Base-by-base conservation (phyloP, 768 basidiomycete species). In the Sporobolomyces roseus region DNA sequence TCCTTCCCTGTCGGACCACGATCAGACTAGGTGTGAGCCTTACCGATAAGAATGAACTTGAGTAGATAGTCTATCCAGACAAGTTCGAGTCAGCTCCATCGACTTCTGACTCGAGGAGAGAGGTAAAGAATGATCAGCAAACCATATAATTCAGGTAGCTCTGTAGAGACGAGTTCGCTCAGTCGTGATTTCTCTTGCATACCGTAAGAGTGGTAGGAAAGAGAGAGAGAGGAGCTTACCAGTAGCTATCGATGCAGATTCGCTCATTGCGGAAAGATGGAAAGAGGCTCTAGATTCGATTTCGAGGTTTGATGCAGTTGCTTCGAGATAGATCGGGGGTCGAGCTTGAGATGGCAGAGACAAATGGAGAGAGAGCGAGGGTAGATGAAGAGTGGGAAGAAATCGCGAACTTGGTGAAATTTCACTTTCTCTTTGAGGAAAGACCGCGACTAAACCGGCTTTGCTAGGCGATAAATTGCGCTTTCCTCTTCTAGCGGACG, bases 1-100 rank as follows among this genome's bases (percentile, higher is more conserved):
- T 30, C 35, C 27, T 21, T 19, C 12, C 21, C 23, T 27, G 9
- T 1, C 25, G 32, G 43, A 13, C 38, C 38, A 9, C 7, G 10
- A 13, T 46, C 13, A 38, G 17, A 63, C 25, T 33, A 54, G 23
- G 3, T n/a, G 50, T 38, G 6, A 25, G 54, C 70, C 82, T 66
- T 74, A 91, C 94, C 94, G 75, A 97, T 91, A 74, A 98, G 85
- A 77, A 97, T 96, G 80, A 93, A 92, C 82, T 99, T 99, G 87
- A 97, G 91, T 74, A 99, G 85, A 79, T 96, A 98, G 81, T 99
- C 96, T 96, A 68, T 7, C 29, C 5, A 23, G 4, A n/a, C 8
- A 21, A 16, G 3, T 19, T 16, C 35, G 17, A 35, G 56, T 43
- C 43, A 43, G n/a, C n/a, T n/a, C n/a, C n/a, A n/a, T n/a, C n/a